Conservation (phyloP, 768 basidiomycete species). For the Lactifluus hygrophoroides region DNA sequence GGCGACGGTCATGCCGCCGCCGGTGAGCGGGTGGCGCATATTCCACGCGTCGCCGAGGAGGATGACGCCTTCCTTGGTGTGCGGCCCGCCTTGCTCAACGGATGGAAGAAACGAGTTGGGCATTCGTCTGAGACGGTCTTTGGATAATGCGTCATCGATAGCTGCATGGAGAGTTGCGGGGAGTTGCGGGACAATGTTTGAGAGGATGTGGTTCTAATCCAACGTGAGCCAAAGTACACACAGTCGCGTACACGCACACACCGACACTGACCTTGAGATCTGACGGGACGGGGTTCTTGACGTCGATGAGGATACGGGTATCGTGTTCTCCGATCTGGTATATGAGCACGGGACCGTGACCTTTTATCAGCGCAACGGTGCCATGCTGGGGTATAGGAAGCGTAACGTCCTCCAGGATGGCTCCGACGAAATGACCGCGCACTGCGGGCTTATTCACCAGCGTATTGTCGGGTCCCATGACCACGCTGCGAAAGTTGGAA, state of each 20-base stretch:
- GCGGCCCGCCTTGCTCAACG: conserved; percentile 46
- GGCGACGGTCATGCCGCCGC: conserved; percentile 97
- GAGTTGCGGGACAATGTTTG: conserved; percentile 71
- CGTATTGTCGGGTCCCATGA: conserved; percentile 39
- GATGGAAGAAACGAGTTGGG: conserved; percentile 92
- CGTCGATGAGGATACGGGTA: conserved; percentile 89
- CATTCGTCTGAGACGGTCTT: conserved; percentile 80
- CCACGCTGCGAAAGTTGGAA: conserved; percentile 75
- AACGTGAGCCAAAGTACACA: no score
- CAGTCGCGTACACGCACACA: no score
- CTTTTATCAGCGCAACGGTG: conserved; percentile 74
- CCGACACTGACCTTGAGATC: conserved; percentile 59
- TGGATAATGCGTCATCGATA: conserved; percentile 61
- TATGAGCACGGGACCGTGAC: conserved; percentile 79
- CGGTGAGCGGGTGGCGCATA: conserved; percentile 97
- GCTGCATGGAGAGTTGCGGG: conserved; percentile 62
- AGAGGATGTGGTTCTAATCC: conserved; percentile 68
- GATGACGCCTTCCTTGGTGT: conserved; percentile 58
- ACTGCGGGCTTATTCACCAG: conserved; percentile 41
- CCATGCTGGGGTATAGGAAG: conserved; percentile 73
- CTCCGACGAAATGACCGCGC: conserved; percentile 78
- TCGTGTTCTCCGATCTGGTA: conserved; percentile 88
- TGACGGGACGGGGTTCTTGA: conserved; percentile 74
- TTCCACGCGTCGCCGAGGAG: conserved; percentile 96
- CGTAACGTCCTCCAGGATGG: conserved; percentile 66